These are phyloP conservation scores for Zygoascus flipseniorum DNA, from an alignment of 805 yeast species.

Conservation along the genomic window DNA sequence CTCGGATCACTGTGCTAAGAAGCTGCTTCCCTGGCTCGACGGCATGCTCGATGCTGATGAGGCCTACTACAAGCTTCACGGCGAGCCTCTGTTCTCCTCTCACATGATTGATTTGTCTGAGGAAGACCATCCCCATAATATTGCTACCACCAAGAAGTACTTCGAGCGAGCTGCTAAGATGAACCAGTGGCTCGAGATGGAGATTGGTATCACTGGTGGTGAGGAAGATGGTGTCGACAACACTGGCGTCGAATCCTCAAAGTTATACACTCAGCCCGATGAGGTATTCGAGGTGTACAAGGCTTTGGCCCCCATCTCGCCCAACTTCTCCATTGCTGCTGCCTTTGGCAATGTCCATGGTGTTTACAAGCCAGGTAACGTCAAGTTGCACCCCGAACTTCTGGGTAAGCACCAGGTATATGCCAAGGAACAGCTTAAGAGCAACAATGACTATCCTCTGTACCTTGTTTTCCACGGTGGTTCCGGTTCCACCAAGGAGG, in stretches of 20 bases:
- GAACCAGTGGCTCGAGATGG: slow-evolving; percentile 99
- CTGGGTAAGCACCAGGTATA: slow-evolving; percentile 92
- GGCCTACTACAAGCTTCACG: slow-evolving; percentile 75
- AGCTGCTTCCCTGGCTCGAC: slow-evolving; percentile 96
- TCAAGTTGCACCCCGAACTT: slow-evolving; percentile 81
- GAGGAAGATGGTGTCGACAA: slow-evolving; percentile 99
- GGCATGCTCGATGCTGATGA: slow-evolving; percentile 97
- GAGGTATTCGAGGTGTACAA: slow-evolving; percentile 87
- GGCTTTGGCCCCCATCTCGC: slow-evolving; percentile 83
- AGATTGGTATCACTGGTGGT: slow-evolving; percentile 99
- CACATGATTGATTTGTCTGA: slow-evolving; percentile 98
- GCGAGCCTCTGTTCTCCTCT: slow-evolving; percentile 95
- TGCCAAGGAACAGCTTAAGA: slow-evolving; percentile 60
- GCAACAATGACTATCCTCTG: slow-evolving; percentile 57
- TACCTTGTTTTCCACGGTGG: slow-evolving; percentile 99
- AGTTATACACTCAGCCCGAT: slow-evolving; percentile 90
- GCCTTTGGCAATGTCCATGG: slow-evolving; percentile 99
- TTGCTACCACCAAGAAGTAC: slow-evolving; percentile 87
- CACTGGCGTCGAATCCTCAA: slow-evolving; percentile 80
- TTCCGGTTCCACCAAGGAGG: slow-evolving; percentile 91
- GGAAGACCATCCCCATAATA: slow-evolving; percentile 94
- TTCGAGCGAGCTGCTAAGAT: slow-evolving; percentile 88
- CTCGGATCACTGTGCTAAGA: slow-evolving; percentile 98
- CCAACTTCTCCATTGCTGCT: slow-evolving; percentile 99
- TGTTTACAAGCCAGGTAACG: slow-evolving; percentile 99